Evolutionary conservation across 441 rosid species (phyloP).

Genomic region (Populus hybrid): DNA sequence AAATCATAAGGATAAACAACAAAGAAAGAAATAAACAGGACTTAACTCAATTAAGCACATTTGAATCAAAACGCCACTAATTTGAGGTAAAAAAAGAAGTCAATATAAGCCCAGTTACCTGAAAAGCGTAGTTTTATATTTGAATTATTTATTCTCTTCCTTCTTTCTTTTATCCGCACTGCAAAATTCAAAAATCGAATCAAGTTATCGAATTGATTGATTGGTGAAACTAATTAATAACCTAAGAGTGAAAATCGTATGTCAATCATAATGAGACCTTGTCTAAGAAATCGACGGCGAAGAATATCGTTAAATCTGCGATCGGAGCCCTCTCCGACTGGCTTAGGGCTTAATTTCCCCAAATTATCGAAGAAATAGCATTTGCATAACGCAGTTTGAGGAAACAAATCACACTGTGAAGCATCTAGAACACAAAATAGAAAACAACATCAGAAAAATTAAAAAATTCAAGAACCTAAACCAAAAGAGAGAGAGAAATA

Average conservation of each 20-base stretch:
- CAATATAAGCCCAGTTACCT: conserved; percentile 29
- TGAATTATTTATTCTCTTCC: conserved; percentile 30
- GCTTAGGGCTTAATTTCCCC: conserved; percentile 49
- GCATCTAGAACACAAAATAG: conserved; percentile 37
- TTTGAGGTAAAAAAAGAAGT: not conserved
- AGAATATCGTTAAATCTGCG: conserved; percentile 58
- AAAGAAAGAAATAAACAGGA: not conserved
- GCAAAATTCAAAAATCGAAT: conserved; percentile 12
- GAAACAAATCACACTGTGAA: conserved; percentile 50
- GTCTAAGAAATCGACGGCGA: conserved; percentile 74
- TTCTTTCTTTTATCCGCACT: conserved; percentile 52
- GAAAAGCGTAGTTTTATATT: conserved; percentile 32
- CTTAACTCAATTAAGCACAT: not conserved
- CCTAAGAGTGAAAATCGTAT: not conserved
- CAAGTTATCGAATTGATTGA: not conserved
- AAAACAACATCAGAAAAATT: conserved; percentile 16
- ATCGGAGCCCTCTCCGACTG: conserved; percentile 38
- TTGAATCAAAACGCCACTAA: not conserved
- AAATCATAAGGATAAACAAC: not conserved
- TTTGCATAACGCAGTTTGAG: conserved; percentile 65
- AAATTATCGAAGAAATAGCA: conserved; percentile 77
- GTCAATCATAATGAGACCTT: conserved; percentile 37
- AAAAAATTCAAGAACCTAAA: not conserved
- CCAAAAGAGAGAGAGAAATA: not conserved
- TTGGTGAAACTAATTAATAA: not conserved